Conservation (phyloP, 2,329 filamentous ascomycete genomes). For the Ambrosiella cleistominuta region DNA sequence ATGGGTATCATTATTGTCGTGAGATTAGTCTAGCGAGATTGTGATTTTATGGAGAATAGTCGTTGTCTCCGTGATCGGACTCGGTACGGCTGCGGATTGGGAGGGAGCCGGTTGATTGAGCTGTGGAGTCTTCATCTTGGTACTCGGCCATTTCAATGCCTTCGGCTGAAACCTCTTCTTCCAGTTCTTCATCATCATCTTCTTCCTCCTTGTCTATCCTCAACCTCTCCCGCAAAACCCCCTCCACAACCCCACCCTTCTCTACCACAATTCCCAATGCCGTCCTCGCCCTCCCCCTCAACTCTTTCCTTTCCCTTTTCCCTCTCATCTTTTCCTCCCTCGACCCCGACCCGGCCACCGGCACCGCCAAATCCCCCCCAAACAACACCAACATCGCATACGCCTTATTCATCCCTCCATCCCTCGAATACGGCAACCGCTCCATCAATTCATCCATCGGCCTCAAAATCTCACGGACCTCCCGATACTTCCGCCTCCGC, state of each 20-base stretch:
- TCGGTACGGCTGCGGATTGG: constrained; percentile 2
- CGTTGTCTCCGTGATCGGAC: not conserved
- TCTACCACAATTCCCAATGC: constrained; percentile 24
- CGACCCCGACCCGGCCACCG: constrained; percentile 18
- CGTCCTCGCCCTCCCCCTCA: constrained; percentile 20
- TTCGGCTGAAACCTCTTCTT: not conserved
- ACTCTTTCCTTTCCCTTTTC: constrained; percentile 16
- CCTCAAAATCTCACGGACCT: constrained; percentile 35
- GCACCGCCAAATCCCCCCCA: constrained; percentile 48
- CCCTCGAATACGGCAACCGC: constrained; percentile 52
- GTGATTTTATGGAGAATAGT: not conserved
- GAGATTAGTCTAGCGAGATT: too few species aligned
- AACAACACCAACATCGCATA: constrained; percentile 61
- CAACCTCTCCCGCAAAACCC: constrained; percentile 19
- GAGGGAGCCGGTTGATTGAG: not conserved
- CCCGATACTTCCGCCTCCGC: not conserved
- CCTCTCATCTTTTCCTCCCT: constrained; percentile 14
- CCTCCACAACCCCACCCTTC: constrained; percentile 19
- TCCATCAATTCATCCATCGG: constrained; percentile 56
- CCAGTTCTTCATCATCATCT: not conserved
- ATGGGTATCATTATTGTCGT: not conserved
- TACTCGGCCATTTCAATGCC: not conserved
- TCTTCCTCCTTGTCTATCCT: constrained; percentile 10
- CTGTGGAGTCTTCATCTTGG: not conserved
- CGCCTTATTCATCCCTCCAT: constrained; percentile 47